Conservation (phyloP, 306 rosid species). For the Crotalaria pallida region DNA sequence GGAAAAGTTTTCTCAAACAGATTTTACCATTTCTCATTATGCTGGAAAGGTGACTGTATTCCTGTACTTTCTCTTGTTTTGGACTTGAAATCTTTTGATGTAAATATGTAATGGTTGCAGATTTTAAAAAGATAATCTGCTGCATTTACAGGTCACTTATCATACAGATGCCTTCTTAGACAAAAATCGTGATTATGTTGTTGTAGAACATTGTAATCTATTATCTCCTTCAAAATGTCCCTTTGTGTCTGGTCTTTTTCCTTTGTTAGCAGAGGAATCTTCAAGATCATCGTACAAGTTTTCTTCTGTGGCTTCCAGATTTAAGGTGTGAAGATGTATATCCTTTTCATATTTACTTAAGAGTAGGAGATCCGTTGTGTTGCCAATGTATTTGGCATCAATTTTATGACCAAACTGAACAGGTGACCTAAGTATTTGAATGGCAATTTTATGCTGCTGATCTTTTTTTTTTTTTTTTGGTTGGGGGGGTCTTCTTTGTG, state of each 20-base stretch:
- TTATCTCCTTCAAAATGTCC: slow-evolving; percentile 79
- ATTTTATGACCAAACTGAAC: neutral
- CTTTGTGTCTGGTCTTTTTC: slow-evolving; percentile 72
- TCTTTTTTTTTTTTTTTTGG: neutral
- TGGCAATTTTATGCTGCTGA: slow-evolving; percentile 21
- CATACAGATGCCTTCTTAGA: slow-evolving; percentile 86
- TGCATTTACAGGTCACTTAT: slow-evolving; percentile 67
- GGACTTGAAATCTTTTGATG: neutral
- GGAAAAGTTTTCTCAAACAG: slow-evolving; percentile 90
- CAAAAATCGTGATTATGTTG: slow-evolving; percentile 96
- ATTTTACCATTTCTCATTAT: slow-evolving; percentile 86
- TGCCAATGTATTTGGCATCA: slow-evolving; percentile 8
- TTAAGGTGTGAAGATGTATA: slow-evolving; percentile 58
- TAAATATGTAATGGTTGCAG: neutral
- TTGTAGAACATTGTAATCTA: slow-evolving; percentile 85
- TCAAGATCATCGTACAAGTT: slow-evolving; percentile 90
- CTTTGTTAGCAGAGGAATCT: slow-evolving; percentile 68
- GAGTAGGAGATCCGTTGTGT: neutral
- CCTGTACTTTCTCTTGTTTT: slow-evolving; percentile 10
- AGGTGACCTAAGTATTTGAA: neutral
- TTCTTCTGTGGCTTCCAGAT: slow-evolving; percentile 93
- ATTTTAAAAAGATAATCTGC: slow-evolving; percentile 3
- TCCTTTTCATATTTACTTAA: neutral
- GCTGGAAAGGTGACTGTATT: slow-evolving; percentile 80
- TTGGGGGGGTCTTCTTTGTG: neutral